Evolutionary conservation across 768 basidiomycete species (phyloP).

Genomic region (Rhizopogon salebrosus): DNA sequence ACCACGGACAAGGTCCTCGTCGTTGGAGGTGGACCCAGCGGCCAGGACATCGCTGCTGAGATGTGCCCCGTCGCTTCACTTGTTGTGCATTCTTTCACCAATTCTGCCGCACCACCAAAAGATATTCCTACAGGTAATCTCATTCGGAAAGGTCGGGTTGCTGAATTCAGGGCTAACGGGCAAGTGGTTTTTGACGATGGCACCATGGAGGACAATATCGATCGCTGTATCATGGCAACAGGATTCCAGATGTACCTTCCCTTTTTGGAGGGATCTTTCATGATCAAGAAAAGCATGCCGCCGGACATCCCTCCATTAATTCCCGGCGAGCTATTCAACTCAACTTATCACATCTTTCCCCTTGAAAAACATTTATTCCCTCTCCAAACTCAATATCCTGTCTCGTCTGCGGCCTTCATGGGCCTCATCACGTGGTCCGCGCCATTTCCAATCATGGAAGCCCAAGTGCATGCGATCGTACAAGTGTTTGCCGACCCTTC

Average conservation of each 20-base stretch:
- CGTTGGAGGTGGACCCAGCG: constrained; percentile 59
- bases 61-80: constrained; percentile 38
- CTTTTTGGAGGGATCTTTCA: constrained; percentile 40
- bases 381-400: constrained; percentile 39
- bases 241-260: constrained; percentile 66
- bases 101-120: constrained; percentile 20
- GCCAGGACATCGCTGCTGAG: constrained; percentile 60
- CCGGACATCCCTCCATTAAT: constrained; percentile 47
- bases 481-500: constrained; percentile 49
- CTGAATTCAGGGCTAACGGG: constrained; percentile 37
- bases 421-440: constrained; percentile 54
- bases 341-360: constrained; percentile 64
- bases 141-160: constrained; percentile 38
- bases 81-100: constrained; percentile 52
- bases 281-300: constrained; percentile 33
- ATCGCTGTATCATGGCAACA: constrained; percentile 69
- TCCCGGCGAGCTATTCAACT: constrained; percentile 46
- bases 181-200: constrained; percentile 58
- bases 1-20: constrained; percentile 38
- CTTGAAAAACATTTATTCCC: constrained; percentile 71
- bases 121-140: constrained; percentile 28
- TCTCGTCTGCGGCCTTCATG: constrained; percentile 56
- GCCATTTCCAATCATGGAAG: constrained; percentile 76
- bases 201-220: constrained; percentile 46
- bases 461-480: constrained; percentile 63